These are phyloP conservation scores for Trichosporon ovoides DNA, from an alignment of 1,284 basidiomycete species.

Conservation along the genomic window DNA sequence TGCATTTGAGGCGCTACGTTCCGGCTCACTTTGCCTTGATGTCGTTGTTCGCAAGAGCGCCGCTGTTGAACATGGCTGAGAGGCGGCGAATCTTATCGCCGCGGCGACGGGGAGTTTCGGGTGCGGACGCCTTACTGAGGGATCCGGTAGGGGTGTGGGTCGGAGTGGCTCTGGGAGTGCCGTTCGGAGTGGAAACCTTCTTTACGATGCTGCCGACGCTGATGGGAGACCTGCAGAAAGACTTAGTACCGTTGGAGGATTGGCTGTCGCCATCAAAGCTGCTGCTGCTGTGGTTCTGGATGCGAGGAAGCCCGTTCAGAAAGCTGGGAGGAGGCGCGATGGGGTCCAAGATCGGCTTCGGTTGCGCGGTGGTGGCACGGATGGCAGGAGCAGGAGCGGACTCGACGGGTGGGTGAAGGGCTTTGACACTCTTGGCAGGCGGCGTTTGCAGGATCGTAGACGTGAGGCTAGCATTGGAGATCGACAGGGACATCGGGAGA, in stretches of 20 bases:
- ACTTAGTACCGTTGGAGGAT: background rate
- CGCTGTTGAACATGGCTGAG: slow-evolving; percentile 1
- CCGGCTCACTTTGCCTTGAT: background rate
- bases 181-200: background rate
- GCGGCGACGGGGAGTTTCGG: background rate
- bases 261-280: background rate
- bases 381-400: background rate
- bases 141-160: background rate
- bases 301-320: background rate
- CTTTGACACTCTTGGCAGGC: background rate
- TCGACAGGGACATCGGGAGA: background rate
- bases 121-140: background rate
- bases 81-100: slow-evolving; percentile 2
- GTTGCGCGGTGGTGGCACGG: background rate
- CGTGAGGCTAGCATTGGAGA: background rate
- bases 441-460: background rate
- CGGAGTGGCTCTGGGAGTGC: background rate
- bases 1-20: too few relatives aligned
- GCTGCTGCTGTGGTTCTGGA: background rate
- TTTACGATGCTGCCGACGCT: background rate
- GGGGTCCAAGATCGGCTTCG: background rate
- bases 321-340: background rate
- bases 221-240: slow-evolving; percentile 1
- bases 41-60: background rate
- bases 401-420: background rate